These are phyloP conservation scores for Solanum appendiculatum DNA, from an alignment of 257 asterid species.

Conservation along the genomic window DNA sequence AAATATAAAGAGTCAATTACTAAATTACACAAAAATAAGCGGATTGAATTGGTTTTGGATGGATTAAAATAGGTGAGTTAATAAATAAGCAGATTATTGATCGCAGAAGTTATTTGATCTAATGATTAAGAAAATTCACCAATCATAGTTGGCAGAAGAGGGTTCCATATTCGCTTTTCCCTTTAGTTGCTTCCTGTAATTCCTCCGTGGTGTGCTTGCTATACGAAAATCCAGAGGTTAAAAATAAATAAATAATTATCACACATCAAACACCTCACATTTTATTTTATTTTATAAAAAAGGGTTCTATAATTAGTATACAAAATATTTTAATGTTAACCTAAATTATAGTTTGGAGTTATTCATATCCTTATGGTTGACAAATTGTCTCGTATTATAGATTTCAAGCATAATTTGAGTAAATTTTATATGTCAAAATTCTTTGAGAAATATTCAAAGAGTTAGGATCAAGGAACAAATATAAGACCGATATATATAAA, in stretches of 20 bases:
- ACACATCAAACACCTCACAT: neutral
- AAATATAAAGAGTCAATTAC: neutral
- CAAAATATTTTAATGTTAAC: neutral
- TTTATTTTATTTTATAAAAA: too few species aligned
- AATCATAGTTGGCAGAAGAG: slow-evolving; percentile 37
- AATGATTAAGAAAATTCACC: slow-evolving; percentile 21
- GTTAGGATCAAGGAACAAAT: neutral
- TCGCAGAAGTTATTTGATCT: too few species aligned
- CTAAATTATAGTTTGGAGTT: neutral
- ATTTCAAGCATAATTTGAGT: neutral
- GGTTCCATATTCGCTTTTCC: slow-evolving; percentile 20
- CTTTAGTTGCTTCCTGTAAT: slow-evolving; percentile 46
- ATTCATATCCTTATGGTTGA: neutral
- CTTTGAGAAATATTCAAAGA: neutral
- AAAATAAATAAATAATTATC: neutral
- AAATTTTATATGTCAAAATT: neutral
- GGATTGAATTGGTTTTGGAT: neutral
- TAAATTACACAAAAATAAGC: too few species aligned
- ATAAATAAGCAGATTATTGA: neutral
- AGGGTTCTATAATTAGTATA: neutral
- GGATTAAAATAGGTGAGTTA: neutral
- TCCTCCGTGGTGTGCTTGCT: slow-evolving; percentile 54
- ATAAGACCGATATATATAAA: neutral
- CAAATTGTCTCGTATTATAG: neutral
- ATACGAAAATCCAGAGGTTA: neutral